A percentile compares a stretch with the other conserved stretches of the same genome.
phyloP scores from a whole-genome alignment of 225 moss, liverwort and hornwort species.

The Lunularia cruciata region DNA sequence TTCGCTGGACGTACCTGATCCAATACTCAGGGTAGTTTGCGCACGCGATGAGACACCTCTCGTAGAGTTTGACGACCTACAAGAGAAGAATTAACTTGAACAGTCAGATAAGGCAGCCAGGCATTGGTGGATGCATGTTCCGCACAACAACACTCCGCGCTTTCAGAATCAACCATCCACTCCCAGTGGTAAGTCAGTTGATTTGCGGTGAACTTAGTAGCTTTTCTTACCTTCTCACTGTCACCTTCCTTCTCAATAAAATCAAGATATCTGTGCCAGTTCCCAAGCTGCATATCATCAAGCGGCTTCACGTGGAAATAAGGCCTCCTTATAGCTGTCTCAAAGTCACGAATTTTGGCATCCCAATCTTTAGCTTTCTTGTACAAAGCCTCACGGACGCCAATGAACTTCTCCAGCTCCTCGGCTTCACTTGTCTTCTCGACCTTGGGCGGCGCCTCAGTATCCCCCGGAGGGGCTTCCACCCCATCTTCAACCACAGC shows the following conservation, averaged over 20 bases:
- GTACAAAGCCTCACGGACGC: constrained; percentile 63
- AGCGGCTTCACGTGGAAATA: constrained; percentile 95
- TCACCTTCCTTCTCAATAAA: constrained; percentile 91
- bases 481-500: constrained; percentile 46
- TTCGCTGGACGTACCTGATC: constrained; percentile 82
- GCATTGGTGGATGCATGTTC: too few species aligned
- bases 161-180: too few species aligned
- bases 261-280: constrained; percentile 93
- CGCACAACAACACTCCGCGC: too few species aligned
- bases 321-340: constrained; percentile 82
- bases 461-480: constrained; percentile 50
- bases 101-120: background rate
- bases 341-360: constrained; percentile 77
- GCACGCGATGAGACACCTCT: constrained; percentile 94
- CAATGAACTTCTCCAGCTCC: constrained; percentile 73
- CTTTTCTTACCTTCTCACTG: constrained; percentile 59
- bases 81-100: background rate
- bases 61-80: constrained; percentile 79
- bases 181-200: too few species aligned
- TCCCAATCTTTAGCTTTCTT: constrained; percentile 90
- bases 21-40: constrained; percentile 95
- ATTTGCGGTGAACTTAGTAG: too few species aligned
- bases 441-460: constrained; percentile 41
- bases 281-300: constrained; percentile 90
- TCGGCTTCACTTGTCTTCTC: constrained; percentile 65